Conservation (phyloP, 2,329 filamentous ascomycete species). For the Mariannaea elegans region DNA sequence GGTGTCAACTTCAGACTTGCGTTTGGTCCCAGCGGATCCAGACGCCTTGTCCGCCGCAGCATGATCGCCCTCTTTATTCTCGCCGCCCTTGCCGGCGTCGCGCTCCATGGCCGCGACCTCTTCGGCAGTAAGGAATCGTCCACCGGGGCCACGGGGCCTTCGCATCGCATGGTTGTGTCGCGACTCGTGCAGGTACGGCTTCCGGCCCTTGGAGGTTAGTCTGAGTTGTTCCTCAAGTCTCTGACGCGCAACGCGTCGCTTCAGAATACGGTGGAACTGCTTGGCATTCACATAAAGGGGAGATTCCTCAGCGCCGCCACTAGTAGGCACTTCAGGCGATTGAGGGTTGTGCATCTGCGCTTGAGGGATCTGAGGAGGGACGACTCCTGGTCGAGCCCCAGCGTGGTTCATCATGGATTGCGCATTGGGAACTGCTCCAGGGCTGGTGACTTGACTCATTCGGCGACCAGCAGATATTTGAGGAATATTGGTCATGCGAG, state of each 20-base stretch:
- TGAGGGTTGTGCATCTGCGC: conserved; percentile 75
- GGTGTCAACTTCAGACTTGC: conserved; percentile 65
- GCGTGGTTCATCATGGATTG: conserved; percentile 80
- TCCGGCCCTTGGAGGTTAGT: conserved; percentile 92
- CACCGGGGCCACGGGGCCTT: conserved; percentile 89
- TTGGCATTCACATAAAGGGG: conserved; percentile 98
- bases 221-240: conserved; percentile 92
- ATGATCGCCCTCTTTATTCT: conserved; percentile 41
- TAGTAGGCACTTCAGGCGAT: conserved; percentile 81
- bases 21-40: conserved; percentile 60
- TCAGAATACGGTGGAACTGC: conserved; percentile 96
- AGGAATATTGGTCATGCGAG: conserved; percentile 72
- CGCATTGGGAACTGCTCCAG: conserved; percentile 75
- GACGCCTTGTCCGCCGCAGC: conserved; percentile 34
- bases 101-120: conserved; percentile 92
- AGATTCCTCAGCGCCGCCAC: conserved; percentile 81
- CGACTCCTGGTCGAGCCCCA: conserved; percentile 58
- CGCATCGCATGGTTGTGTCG: conserved; percentile 99
- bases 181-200: conserved; percentile 97
- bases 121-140: conserved; percentile 94
- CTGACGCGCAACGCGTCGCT: conserved; percentile 91
- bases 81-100: conserved; percentile 58
- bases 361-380: conserved; percentile 67
- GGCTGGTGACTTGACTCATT: conserved; percentile 81
- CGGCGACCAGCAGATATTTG: conserved; percentile 68